Percentiles rank a stretch among this genome's conserved stretches.
Conservation (phyloP, 129 eudicot genomes). For the Deinandra increscens region DNA sequence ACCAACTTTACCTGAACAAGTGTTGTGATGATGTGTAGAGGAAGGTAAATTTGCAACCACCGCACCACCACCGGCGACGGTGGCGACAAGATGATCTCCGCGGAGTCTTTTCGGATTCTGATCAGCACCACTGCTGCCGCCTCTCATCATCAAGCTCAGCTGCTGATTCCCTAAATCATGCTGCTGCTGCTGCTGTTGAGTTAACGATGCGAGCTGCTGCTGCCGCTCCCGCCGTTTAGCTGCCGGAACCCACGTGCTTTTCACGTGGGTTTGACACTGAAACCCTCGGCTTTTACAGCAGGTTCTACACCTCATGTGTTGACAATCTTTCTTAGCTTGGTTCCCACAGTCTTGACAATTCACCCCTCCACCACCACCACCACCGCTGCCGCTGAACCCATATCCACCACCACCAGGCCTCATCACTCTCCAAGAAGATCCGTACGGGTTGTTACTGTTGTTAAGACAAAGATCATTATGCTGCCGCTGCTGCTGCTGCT, state of each 20-base stretch:
- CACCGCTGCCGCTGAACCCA: slow-evolving; percentile 33
- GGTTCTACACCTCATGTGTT: slow-evolving; percentile 70
- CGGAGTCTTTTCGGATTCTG: slow-evolving; percentile 45
- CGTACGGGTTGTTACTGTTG: slow-evolving; percentile 5
- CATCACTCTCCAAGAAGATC: slow-evolving; percentile 39
- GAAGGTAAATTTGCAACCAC: slow-evolving; percentile 20
- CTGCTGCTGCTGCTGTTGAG: slow-evolving; percentile 33
- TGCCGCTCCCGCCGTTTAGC: slow-evolving; percentile 76
- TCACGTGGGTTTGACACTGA: slow-evolving; percentile 74
- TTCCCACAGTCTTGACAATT: slow-evolving; percentile 94
- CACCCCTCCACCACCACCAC: slow-evolving; percentile 25
- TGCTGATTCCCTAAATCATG: slow-evolving; percentile 37
- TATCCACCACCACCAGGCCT: slow-evolving; percentile 37
- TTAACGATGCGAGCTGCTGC: slow-evolving; percentile 42
- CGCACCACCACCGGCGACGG: slow-evolving; percentile 17
- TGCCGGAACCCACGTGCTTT: slow-evolving; percentile 94
- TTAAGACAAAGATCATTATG: slow-evolving; percentile 40
- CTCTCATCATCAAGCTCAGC: slow-evolving; percentile 43
- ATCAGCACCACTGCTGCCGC: slow-evolving; percentile 29
- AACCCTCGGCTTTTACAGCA: slow-evolving; percentile 86
- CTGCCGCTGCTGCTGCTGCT: slow-evolving; percentile 32
- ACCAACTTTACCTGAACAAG: slow-evolving; percentile 34
- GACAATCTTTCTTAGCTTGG: slow-evolving; percentile 78
- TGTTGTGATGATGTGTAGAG: slow-evolving; percentile 26
- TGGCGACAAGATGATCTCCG: slow-evolving; percentile 32